Percentiles rank a stretch among this genome's conserved stretches.
These are phyloP conservation scores for Vicia sativa DNA, from an alignment of 306 rosid species.

Conservation along the genomic window DNA sequence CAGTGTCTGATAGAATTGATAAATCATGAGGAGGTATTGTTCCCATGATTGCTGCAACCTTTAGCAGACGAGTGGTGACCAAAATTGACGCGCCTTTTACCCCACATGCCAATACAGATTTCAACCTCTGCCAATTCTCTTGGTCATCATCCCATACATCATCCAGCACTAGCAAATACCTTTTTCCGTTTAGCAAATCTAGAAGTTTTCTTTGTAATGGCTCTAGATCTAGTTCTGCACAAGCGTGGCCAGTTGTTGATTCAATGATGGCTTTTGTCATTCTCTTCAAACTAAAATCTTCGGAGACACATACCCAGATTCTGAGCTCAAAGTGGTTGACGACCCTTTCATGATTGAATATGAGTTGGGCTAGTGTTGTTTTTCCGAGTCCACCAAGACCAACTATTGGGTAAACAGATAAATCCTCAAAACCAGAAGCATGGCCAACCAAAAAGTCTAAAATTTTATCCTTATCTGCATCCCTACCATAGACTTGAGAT, in stretches of 20 bases:
- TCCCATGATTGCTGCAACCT: conserved; percentile 18
- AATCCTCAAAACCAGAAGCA: background rate
- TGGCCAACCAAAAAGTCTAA: conserved; percentile 14
- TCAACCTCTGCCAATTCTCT: conserved; percentile 22
- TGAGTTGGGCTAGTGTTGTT: conserved; percentile 20
- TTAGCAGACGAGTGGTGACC: conserved; percentile 19
- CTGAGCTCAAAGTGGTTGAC: conserved; percentile 16
- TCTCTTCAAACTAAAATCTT: conserved; percentile 29
- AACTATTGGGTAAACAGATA: conserved; percentile 4
- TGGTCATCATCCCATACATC: conserved; percentile 22
- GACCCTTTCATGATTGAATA: conserved; percentile 20
- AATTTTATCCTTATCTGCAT: conserved; percentile 8
- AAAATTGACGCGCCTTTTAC: conserved; percentile 27
- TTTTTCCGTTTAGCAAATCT: background rate
- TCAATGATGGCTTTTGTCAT: conserved; percentile 21
- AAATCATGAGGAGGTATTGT: background rate
- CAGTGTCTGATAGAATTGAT: background rate
- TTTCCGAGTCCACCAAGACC: conserved; percentile 39
- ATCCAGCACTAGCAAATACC: conserved; percentile 28
- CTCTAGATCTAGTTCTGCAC: conserved; percentile 25
- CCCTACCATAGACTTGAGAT: conserved; percentile 29
- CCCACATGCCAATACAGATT: background rate
- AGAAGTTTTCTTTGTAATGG: background rate
- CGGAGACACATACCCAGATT: conserved; percentile 32
- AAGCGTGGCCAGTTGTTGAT: background rate